A percentile compares a stretch with the other conserved stretches of the same genome.
phyloP scores from a whole-genome alignment of 208 protist species.

The Trypanosoma cruzi region DNA sequence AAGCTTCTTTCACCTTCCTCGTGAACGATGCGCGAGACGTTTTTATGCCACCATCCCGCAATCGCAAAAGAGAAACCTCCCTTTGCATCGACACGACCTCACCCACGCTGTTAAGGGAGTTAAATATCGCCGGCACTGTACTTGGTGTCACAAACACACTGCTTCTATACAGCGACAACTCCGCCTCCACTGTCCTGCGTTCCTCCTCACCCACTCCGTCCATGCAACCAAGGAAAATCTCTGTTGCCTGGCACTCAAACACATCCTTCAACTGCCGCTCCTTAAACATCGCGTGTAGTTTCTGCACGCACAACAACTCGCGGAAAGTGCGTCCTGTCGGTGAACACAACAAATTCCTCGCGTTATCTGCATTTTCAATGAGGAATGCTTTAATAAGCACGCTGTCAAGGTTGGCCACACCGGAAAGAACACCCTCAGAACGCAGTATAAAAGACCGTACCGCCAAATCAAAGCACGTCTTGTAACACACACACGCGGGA shows the following conservation, averaged over 20 bases:
- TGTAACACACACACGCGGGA: slow-evolving; percentile 11
- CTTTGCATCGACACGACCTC: slow-evolving; percentile 56
- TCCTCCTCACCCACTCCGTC: slow-evolving; percentile 71
- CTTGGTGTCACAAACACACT: slow-evolving; percentile 77
- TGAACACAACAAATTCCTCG: slow-evolving; percentile 47
- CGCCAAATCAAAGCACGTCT: slow-evolving; percentile 36
- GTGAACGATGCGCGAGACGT: background rate
- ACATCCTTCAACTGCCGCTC: slow-evolving; percentile 89
- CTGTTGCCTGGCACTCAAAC: slow-evolving; percentile 66
- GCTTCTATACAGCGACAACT: slow-evolving; percentile 40
- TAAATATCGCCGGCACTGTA: slow-evolving; percentile 70
- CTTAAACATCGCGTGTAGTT: slow-evolving; percentile 75
- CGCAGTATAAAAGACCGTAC: slow-evolving; percentile 36
- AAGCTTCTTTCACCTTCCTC: slow-evolving; percentile 1
- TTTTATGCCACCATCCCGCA: slow-evolving; percentile 13
- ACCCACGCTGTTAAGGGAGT: slow-evolving; percentile 55
- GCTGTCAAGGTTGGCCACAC: slow-evolving; percentile 51
- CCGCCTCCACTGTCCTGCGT: slow-evolving; percentile 50
- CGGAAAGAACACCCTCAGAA: slow-evolving; percentile 82
- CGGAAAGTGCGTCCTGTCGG: slow-evolving; percentile 71
- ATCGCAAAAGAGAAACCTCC: slow-evolving; percentile 17
- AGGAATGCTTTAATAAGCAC: slow-evolving; percentile 55
- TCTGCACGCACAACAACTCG: slow-evolving; percentile 39
- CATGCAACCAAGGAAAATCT: slow-evolving; percentile 54
- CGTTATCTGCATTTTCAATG: slow-evolving; percentile 52